Conservation (phyloP, 2,329 filamentous ascomycete genomes). For the Epichloe sibirici region DNA sequence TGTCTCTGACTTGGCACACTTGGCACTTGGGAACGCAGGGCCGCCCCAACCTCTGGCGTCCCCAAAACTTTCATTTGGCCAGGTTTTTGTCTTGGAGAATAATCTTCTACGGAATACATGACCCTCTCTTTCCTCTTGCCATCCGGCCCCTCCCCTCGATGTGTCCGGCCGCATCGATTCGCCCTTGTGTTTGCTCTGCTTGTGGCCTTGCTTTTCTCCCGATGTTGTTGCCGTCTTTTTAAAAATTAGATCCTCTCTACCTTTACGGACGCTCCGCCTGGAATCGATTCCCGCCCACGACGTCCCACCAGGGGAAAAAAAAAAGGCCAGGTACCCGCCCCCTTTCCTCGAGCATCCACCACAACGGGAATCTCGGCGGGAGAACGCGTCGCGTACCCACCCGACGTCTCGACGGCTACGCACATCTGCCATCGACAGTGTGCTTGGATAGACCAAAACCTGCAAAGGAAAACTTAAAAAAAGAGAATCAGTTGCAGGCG, state of each 20-base stretch:
- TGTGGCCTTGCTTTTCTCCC: conserved; percentile 14
- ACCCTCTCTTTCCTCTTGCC: not conserved
- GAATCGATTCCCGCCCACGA: conserved; percentile 1
- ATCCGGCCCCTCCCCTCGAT: conserved; percentile 13
- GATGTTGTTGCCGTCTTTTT: conserved; percentile 13
- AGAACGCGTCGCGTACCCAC: conserved; percentile 22
- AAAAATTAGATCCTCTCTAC: conserved; percentile 4
- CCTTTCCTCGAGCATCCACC: conserved; percentile 2
- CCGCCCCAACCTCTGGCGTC: not conserved
- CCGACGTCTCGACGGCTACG: conserved; percentile 9
- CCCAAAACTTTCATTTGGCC: not conserved
- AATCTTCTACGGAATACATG: conserved; percentile 10
- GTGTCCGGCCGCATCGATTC: conserved; percentile 19
- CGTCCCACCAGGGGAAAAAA: not conserved
- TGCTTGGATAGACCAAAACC: conserved; percentile 12
- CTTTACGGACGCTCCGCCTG: conserved; percentile 9
- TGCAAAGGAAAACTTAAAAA: conserved; percentile 13
- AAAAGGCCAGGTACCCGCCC: conserved; percentile 8
- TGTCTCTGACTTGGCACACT: not conserved
- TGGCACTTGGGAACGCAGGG: not conserved
- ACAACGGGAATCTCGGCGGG: conserved; percentile 11
- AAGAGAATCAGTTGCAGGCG: conserved; percentile 49
- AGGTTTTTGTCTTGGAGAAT: not conserved
- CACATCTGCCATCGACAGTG: conserved; percentile 5
- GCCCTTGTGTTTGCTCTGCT: conserved; percentile 11